These are phyloP conservation scores for Crithidia acanthocephali DNA, from an alignment of 208 protist species.

Conservation along the genomic window DNA sequence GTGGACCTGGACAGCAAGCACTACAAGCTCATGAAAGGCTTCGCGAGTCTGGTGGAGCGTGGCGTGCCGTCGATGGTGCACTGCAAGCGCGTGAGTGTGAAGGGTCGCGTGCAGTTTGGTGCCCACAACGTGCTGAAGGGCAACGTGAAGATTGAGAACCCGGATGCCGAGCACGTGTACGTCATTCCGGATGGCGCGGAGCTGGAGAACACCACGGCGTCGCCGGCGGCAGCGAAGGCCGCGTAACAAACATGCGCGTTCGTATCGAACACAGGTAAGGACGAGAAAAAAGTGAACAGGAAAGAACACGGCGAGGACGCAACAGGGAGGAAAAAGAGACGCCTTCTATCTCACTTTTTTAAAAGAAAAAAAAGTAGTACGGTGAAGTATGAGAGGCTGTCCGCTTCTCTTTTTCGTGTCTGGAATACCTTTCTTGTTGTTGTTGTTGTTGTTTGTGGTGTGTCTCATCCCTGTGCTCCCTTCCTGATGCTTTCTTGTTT, in stretches of 20 bases:
- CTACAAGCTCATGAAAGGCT: slow-evolving; percentile 80
- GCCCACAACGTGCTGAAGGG: slow-evolving; percentile 61
- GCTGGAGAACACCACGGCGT: slow-evolving; percentile 53
- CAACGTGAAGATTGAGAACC: slow-evolving; percentile 70
- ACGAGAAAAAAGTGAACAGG: neutral
- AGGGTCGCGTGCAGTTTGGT: slow-evolving; percentile 67
- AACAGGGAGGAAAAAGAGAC: too few species aligned
- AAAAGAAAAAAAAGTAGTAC: too few species aligned
- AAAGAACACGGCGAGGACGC: too few species aligned
- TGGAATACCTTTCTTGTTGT: too few species aligned
- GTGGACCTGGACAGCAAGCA: slow-evolving; percentile 70
- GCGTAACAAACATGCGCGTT: neutral
- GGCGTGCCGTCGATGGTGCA: slow-evolving; percentile 75
- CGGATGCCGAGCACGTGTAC: slow-evolving; percentile 29
- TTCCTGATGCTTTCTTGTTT: too few species aligned
- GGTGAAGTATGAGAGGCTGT: too few species aligned
- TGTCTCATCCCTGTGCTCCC: too few species aligned
- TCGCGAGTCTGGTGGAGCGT: slow-evolving; percentile 55
- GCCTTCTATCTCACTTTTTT: too few species aligned
- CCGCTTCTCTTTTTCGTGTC: too few species aligned
- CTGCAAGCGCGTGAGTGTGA: slow-evolving; percentile 64
- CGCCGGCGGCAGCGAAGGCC: neutral
- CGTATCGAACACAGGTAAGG: neutral
- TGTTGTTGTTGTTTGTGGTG: too few species aligned
- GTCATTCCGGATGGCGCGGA: slow-evolving; percentile 49